phyloP scores from a whole-genome alignment of 1,139 yeast genomes.

The Meyerozyma guilliermondii region DNA sequence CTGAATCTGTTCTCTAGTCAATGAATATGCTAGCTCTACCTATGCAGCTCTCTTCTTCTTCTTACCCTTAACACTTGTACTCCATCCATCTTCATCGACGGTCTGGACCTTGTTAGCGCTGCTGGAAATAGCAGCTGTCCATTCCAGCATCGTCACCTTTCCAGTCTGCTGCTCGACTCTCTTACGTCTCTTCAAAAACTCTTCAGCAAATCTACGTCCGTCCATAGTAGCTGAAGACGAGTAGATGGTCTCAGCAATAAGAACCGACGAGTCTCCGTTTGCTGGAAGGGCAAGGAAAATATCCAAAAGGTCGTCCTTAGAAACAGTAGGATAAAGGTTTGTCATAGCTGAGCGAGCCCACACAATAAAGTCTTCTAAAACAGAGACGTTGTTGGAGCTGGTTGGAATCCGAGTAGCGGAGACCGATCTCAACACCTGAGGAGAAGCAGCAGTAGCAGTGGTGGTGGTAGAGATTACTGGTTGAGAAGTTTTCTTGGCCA shows the following conservation, averaged over 20 bases:
- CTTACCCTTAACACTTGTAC: conserved; percentile 33
- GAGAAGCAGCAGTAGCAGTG: conserved; percentile 26
- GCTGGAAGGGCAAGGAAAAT: conserved; percentile 78
- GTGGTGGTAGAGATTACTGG: conserved; percentile 20
- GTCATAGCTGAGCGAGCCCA: conserved; percentile 83
- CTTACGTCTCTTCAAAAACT: conserved; percentile 74
- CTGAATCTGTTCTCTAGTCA: too few species aligned
- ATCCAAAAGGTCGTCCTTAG: conserved; percentile 70
- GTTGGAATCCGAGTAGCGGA: conserved; percentile 28
- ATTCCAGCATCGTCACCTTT: conserved; percentile 29
- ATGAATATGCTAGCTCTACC: too few species aligned
- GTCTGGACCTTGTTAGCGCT: conserved; percentile 42
- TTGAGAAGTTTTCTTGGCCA: conserved; percentile 21
- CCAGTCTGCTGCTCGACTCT: conserved; percentile 60
- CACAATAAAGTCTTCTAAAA: conserved; percentile 63
- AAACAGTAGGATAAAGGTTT: conserved; percentile 69
- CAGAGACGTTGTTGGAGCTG: conserved; percentile 17
- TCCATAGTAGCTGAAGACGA: conserved; percentile 90
- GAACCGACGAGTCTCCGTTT: conserved; percentile 63
- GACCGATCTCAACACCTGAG: conserved; percentile 44
- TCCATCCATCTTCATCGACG: conserved; percentile 76
- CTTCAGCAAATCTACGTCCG: conserved; percentile 90
- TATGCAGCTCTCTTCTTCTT: conserved; percentile 19
- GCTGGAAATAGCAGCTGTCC: conserved; percentile 60
- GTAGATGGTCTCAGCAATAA: conserved; percentile 89